These are phyloP conservation scores for Aureobasidium sp. DNA, from an alignment of 2,329 filamentous ascomycete genomes.

Conservation along the genomic window DNA sequence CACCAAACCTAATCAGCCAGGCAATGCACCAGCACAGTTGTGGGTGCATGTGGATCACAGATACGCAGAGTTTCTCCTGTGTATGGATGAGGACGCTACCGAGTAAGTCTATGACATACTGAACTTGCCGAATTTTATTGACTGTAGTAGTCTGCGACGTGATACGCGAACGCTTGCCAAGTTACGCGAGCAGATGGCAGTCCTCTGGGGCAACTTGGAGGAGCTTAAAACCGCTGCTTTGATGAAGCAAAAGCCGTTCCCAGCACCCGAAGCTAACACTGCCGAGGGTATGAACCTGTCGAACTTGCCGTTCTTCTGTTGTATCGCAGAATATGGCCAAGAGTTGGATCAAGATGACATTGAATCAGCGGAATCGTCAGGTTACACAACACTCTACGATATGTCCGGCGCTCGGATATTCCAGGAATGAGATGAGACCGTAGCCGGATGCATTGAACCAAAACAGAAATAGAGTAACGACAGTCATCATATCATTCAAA, in stretches of 20 bases:
- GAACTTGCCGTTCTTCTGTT: constrained; percentile 42
- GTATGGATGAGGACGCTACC: constrained; percentile 48
- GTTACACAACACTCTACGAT: constrained; percentile 29
- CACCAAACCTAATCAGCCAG: constrained; percentile 34
- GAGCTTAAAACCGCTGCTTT: constrained; percentile 51
- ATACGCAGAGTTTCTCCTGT: constrained; percentile 51
- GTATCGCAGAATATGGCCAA: constrained; percentile 38
- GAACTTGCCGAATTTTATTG: not conserved
- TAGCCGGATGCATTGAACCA: not conserved
- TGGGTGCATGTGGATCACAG: constrained; percentile 62
- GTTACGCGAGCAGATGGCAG: constrained; percentile 64
- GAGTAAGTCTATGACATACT: constrained; percentile 39
- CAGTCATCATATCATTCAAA: constrained; percentile 3
- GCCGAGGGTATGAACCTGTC: constrained; percentile 19
- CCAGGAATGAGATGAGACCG: not conserved
- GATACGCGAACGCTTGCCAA: constrained; percentile 42
- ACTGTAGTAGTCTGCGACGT: constrained; percentile 46
- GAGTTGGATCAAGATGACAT: constrained; percentile 27
- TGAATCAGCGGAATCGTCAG: constrained; percentile 20
- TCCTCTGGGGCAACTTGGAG: constrained; percentile 80
- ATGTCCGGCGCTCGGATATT: constrained; percentile 21
- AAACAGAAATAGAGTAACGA: not conserved
- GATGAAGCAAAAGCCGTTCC: not conserved
- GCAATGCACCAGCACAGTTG: constrained; percentile 43
- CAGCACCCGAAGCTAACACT: not conserved